Evolutionary conservation across 2,329 filamentous ascomycete genomes (phyloP), one percentile per base, ranked within the genome.

Genomic region (Aspergillus carbonarius): DNA sequence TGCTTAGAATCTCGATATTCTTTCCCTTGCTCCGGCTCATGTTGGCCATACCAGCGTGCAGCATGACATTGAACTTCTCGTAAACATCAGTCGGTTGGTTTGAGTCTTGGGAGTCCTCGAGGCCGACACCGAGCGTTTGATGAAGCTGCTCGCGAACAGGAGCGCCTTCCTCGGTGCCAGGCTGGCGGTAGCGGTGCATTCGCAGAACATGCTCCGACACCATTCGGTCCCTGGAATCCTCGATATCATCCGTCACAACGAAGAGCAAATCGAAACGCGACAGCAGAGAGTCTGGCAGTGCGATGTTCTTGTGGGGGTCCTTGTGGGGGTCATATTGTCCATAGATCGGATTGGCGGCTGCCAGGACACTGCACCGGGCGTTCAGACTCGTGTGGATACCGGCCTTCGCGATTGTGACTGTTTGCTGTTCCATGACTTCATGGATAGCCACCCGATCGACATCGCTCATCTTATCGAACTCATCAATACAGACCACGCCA

Each of bases 381-480:
- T 99, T 99, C 60, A 99, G 82, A 2, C 93, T 96, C 0, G 95
- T 99, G 77, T 99, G 95, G 59, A 99, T 99, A 64, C 95, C 95
- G 1, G 95, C 95, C 79, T 99, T 99, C 54, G 95, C 95, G 70
- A 99, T 99, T 13, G 95, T 99, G 60, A 99, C 95, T 0, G 95
- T 99, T 78, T 99, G 95, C 79, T 99, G 95, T 78, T 99, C 95
- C 95, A 99, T 99, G 65, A 99, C 95, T 90, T 99, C 95, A 85
- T 99, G 95, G 68, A 99, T 99, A 48, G 95, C 95, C 4, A 99
- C 95, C 73, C 95, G 88, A 76, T 99, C 95, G 58, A 98, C 89
- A 72, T 99, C 95, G 58, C 92, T 97, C 95, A 99, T 99, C 77
- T 99, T 99, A 81, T 99, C 95, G 67, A 99, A 99, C 72, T 99